Conservation (phyloP, 305 asterid genomes). For the Fraxinus floribunda region DNA sequence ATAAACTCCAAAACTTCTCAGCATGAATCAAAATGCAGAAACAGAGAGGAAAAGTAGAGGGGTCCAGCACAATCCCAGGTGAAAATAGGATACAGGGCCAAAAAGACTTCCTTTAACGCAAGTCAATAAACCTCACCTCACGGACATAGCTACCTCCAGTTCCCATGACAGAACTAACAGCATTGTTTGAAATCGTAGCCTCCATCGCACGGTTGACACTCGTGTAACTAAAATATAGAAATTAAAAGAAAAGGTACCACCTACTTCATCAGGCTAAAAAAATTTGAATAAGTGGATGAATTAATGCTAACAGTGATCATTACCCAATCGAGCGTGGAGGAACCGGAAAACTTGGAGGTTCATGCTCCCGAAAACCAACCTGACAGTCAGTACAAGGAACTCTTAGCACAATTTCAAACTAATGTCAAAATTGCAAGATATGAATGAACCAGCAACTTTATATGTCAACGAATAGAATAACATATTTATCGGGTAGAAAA, state of each 20-base stretch:
- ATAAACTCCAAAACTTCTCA: neutral
- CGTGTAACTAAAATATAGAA: constrained; percentile 39
- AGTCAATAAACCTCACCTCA: constrained; percentile 48
- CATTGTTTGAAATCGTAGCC: constrained; percentile 32
- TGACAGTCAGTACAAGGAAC: constrained; percentile 32
- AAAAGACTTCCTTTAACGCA: neutral
- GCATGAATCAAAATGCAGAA: constrained; percentile 10
- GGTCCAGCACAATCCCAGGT: neutral
- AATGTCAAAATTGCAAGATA: constrained; percentile 11
- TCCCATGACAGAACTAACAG: constrained; percentile 36
- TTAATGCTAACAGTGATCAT: constrained; percentile 18
- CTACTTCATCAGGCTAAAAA: neutral
- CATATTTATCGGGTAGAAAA: neutral
- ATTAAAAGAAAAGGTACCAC: neutral
- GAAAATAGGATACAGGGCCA: constrained; percentile 1
- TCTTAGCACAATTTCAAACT: constrained; percentile 22
- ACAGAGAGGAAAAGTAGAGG: neutral
- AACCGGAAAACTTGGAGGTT: constrained; percentile 45
- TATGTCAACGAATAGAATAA: neutral
- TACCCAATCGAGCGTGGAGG: constrained; percentile 58
- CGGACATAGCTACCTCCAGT: constrained; percentile 41
- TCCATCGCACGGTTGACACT: constrained; percentile 30
- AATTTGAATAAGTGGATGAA: neutral
- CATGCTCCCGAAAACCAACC: constrained; percentile 55
- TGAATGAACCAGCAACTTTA: neutral